Percentiles rank a stretch among this genome's conserved stretches.
Conservation (phyloP, 164 flowering plant genomes). For the Berberis thunbergii region DNA sequence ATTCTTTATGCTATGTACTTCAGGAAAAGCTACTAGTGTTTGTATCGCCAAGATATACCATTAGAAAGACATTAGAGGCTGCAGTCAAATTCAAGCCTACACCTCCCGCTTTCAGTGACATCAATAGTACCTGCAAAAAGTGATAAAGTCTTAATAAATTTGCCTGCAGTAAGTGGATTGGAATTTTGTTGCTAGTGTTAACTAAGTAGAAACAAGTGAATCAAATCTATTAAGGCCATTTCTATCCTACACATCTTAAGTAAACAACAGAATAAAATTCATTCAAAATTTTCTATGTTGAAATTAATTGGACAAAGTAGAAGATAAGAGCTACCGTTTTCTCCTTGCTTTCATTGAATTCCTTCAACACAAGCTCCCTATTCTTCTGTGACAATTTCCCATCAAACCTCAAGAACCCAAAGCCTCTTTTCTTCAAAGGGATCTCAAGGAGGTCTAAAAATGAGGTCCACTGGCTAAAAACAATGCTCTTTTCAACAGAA, state of each 20-base stretch:
- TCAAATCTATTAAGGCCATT: too few species aligned
- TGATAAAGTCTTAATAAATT: not conserved
- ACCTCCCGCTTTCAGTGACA: constrained; percentile 82
- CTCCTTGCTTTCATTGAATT: constrained; percentile 44
- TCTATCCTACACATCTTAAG: too few species aligned
- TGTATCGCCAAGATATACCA: constrained; percentile 30
- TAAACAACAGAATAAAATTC: not conserved
- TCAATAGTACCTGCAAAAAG: constrained; percentile 52
- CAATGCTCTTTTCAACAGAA: constrained; percentile 60
- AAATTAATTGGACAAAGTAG: not conserved
- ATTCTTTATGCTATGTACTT: not conserved
- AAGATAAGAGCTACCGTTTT: constrained; percentile 34
- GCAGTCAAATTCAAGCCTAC: constrained; percentile 77
- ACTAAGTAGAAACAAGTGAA: too few species aligned
- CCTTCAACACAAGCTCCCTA: constrained; percentile 53
- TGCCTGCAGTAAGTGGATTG: too few species aligned
- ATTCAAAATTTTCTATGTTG: not conserved
- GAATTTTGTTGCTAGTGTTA: too few species aligned
- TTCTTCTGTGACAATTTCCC: constrained; percentile 58
- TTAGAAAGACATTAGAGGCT: constrained; percentile 71
- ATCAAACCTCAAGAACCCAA: constrained; percentile 62
- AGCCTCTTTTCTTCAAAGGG: constrained; percentile 36
- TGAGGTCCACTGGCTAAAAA: constrained; percentile 87
- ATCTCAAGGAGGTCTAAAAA: constrained; percentile 73
- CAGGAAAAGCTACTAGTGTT: too few species aligned